Evolutionary conservation across 768 basidiomycete genomes (phyloP).

Genomic region (Omphalotus guepiniiformis): DNA sequence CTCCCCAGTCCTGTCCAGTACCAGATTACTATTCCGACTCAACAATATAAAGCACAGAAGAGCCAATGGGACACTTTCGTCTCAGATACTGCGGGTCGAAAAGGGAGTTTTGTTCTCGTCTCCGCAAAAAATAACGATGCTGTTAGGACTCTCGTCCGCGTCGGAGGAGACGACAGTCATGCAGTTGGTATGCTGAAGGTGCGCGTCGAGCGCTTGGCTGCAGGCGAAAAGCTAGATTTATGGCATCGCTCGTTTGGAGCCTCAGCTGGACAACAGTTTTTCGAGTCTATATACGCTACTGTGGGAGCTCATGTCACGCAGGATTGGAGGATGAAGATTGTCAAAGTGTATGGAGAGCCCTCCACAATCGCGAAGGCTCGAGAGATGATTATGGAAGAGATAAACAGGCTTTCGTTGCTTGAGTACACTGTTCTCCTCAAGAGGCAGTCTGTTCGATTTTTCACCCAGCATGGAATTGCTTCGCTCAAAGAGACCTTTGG

Average conservation of each 20-base stretch:
- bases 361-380: constrained; percentile 37
- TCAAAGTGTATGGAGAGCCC: constrained; percentile 44
- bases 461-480: constrained; percentile 45
- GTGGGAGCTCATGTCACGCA: constrained; percentile 39
- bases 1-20: constrained; percentile 50
- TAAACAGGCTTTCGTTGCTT: constrained; percentile 41
- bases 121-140: constrained; percentile 18
- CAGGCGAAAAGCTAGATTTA: constrained; percentile 38
- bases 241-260: constrained; percentile 46
- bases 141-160: constrained; percentile 23
- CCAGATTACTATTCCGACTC: constrained; percentile 39
- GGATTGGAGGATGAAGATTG: constrained; percentile 39
- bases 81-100: constrained; percentile 29
- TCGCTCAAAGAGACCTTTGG: constrained; percentile 50
- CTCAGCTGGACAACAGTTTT: constrained; percentile 27
- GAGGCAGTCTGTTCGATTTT: constrained; percentile 40
- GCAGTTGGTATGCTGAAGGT: constrained; percentile 56
- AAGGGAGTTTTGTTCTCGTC: constrained; percentile 29
- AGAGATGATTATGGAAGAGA: constrained; percentile 40
- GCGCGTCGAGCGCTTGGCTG: constrained; percentile 49
- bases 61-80: constrained; percentile 44
- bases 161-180: constrained; percentile 49
- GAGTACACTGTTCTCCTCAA: constrained; percentile 38
- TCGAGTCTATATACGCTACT: constrained; percentile 27
- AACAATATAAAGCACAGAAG: constrained; percentile 50